These are phyloP conservation scores for Verticillium dahliae DNA, from an alignment of 2,329 filamentous ascomycete genomes.

Conservation along the genomic window DNA sequence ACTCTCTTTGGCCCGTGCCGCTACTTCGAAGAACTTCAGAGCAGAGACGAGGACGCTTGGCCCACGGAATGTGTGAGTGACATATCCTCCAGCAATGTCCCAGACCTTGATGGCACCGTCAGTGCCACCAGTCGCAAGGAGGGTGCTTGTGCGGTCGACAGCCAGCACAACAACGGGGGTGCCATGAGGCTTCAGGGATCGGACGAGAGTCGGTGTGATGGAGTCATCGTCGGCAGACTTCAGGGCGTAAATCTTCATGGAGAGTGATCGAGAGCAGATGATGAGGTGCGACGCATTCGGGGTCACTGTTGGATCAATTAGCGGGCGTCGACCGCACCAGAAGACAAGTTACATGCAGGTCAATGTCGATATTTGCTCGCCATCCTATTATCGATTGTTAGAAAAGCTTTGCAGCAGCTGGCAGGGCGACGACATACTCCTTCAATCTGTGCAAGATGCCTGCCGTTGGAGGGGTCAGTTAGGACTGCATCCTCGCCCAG, in stretches of 20 bases:
- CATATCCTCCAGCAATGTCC: conserved; percentile 85
- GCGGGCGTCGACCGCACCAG: not conserved
- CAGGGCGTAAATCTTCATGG: conserved; percentile 85
- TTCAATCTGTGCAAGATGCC: conserved; percentile 78
- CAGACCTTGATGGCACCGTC: conserved; percentile 95
- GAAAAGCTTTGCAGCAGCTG: conserved; percentile 7
- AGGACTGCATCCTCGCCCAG: conserved; percentile 89
- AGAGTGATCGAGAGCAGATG: conserved; percentile 88
- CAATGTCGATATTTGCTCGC: conserved; percentile 67
- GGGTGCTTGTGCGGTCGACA: conserved; percentile 78
- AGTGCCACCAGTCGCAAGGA: conserved; percentile 87
- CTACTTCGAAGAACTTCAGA: conserved; percentile 80
- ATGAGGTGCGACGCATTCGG: conserved; percentile 83
- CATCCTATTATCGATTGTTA: conserved; percentile 50
- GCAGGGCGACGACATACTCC: conserved; percentile 49
- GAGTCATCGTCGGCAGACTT: conserved; percentile 48
- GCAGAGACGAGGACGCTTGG: conserved; percentile 89
- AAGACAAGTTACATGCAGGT: conserved; percentile 2
- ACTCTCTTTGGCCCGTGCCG: conserved; percentile 28
- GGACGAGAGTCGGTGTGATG: conserved; percentile 61
- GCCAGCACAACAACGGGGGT: conserved; percentile 84
- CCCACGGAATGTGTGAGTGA: conserved; percentile 91
- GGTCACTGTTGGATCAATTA: conserved; percentile 53
- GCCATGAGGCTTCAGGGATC: conserved; percentile 82
- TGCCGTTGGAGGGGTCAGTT: conserved; percentile 76